Evolutionary conservation across 2,329 filamentous ascomycete species (phyloP).

Genomic region (Pseudogymnoascus sp.): DNA sequence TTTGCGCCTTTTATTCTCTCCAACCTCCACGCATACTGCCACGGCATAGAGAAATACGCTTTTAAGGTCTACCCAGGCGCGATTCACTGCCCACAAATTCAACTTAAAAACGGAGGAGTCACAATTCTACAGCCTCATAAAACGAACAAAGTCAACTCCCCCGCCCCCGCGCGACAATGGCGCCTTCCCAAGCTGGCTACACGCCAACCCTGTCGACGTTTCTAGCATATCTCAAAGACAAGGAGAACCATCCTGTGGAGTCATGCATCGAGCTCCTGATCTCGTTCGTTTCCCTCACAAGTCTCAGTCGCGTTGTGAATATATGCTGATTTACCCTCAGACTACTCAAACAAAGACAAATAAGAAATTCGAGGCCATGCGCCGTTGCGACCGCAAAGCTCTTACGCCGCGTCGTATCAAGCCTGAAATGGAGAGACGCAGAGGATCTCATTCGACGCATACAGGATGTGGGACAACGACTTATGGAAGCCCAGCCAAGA

Average conservation of each 20-base stretch:
- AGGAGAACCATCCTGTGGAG: conserved; percentile 54
- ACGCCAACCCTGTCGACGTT: conserved; percentile 72
- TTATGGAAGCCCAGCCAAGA: conserved; percentile 76
- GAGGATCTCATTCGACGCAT: conserved; percentile 73
- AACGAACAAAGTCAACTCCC: not conserved
- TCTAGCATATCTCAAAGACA: conserved; percentile 67
- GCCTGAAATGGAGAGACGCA: conserved; percentile 69
- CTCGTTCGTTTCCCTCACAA: conserved; percentile 46
- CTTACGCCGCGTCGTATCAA: conserved; percentile 76
- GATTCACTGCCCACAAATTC: not conserved
- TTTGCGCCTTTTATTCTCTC: not conserved
- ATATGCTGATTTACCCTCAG: conserved; percentile 27
- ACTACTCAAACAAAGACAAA: conserved; percentile 83
- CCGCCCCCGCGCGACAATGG: conserved; percentile 37
- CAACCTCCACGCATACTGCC: not conserved
- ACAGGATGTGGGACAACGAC: conserved; percentile 64
- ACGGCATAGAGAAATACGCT: not conserved
- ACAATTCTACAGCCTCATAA: not conserved
- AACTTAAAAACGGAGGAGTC: not conserved
- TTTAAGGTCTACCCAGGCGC: not conserved
- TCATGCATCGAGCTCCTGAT: conserved; percentile 76
- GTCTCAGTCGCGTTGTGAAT: conserved; percentile 12
- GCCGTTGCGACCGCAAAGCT: conserved; percentile 87
- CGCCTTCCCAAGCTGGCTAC: conserved; percentile 37
- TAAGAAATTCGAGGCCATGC: conserved; percentile 77